Base-by-base conservation (phyloP, 2,329 filamentous ascomycete species). In the Dactylellina sp. region DNA sequence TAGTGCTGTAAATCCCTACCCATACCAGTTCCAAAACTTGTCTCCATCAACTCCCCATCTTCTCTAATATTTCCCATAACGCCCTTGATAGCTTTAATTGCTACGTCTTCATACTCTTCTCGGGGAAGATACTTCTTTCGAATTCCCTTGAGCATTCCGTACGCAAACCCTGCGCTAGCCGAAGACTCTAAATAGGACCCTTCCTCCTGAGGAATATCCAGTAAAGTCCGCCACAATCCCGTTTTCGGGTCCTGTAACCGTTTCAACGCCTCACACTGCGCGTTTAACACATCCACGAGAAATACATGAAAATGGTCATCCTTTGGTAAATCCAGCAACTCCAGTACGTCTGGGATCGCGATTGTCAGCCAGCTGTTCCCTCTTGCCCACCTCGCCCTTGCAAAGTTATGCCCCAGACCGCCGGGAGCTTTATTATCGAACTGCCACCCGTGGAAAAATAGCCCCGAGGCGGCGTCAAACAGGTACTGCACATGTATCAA, bases 391-490 rank as follows among this genome's bases (percentile, higher is more conserved):
- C 84, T 80, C 0, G 86, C 86, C 53, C 82, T 80, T 0, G 86
- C 86, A 76, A 88, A 88, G 79, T 88, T 87, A 79, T 88, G 86
- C 0, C 88, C 89, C 39, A 72, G 24, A 9, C 68, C 60, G 24
- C 68, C 60, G 1, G 55, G 12, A 4, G 68, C 46, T 7, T 86
- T 86, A 0, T 88, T 85, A 53, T 89, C 85, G 77, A 92, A 93
- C 7, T 89, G 89, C 91, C 91, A 94, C 25, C 91, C 91, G 80
- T 94, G 91, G 83, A 90, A 93, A 81, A 91, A 94, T 0, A 93
- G 83, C 0, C 91, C 91, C 0, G 89, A 88, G 68, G 84, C 84
- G 5, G 86, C 84, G 80, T 94, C 91, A 77, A 90, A 91, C 0
- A 94, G 85, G 80, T 93, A 93, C 79, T 93, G 89, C 77, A 92